A percentile compares a stretch with the other conserved stretches of the same genome.
Evolutionary conservation across 352 stramenopile species (phyloP).

Genomic region (Phytophthora quininea): DNA sequence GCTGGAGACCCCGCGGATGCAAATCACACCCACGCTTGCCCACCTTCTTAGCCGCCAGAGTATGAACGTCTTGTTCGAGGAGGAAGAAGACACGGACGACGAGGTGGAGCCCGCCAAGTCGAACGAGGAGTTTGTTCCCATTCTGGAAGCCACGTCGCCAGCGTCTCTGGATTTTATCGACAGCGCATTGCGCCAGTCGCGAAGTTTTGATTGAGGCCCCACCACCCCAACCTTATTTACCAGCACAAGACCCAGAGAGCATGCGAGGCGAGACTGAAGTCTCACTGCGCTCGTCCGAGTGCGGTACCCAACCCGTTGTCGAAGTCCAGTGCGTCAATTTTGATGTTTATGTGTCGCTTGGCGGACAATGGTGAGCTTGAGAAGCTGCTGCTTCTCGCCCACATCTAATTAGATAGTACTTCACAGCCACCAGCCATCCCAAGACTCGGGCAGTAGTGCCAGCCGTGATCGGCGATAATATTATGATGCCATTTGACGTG

Average conservation of each 20-base stretch:
- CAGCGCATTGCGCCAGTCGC: slow-evolving; percentile 41
- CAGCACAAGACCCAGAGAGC: slow-evolving; percentile 18
- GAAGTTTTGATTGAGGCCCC: slow-evolving; percentile 38
- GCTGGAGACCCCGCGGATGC: slow-evolving; percentile 44
- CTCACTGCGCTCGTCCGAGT: slow-evolving; percentile 8
- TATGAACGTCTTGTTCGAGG: slow-evolving; percentile 64
- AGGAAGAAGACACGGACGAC: slow-evolving; percentile 54
- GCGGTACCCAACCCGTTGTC: slow-evolving; percentile 24
- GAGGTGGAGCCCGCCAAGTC: slow-evolving; percentile 36
- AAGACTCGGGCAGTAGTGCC: slow-evolving; percentile 19
- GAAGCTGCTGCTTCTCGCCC: slow-evolving; percentile 14
- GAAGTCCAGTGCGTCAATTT: slow-evolving; percentile 31
- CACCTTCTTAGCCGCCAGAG: slow-evolving; percentile 53
- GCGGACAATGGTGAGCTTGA: slow-evolving; percentile 23
- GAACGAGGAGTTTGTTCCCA: slow-evolving; percentile 56
- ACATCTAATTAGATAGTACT: slow-evolving; percentile 37
- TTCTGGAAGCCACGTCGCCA: slow-evolving; percentile 53
- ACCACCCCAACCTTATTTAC: slow-evolving; percentile 40
- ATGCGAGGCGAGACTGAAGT: slow-evolving; percentile 15
- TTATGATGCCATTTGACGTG: slow-evolving; percentile 25
- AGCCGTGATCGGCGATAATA: slow-evolving; percentile 36
- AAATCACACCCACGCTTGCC: slow-evolving; percentile 50
- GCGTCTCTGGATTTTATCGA: slow-evolving; percentile 51
- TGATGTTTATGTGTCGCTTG: slow-evolving; percentile 39
- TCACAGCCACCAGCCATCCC: slow-evolving; percentile 24